Base-by-base conservation (phyloP, 371 early-diverging fungal species). In the Lichtheimia corymbifera region DNA sequence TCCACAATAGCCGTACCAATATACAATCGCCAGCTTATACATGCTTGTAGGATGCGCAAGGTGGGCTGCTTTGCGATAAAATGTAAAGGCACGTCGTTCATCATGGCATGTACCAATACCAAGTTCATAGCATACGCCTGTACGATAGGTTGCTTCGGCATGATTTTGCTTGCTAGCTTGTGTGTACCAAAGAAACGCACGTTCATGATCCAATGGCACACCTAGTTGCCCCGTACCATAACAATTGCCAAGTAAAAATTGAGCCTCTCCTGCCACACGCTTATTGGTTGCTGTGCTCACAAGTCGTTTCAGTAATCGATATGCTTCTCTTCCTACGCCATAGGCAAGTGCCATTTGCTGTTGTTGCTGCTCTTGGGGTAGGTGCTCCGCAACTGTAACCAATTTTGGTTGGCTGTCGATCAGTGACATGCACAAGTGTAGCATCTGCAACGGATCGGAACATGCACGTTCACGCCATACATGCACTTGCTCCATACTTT, bases 91-190 rank as follows among this genome's bases (percentile, higher is more conserved):
- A 15, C 95, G 84, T 11, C 68, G 65, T 13, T 80, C 71, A 66
- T 98, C 96, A n/a, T 89, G 82, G 40, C 88, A 90, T 4, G 93
- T 92, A 25, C 99, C 99, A 3, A 93, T 89, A 12, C 97, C 98
- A 18, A 91, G 68, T 66, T 98, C 99, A 70, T 94, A 92, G 73
- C 97, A 97, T 9, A 97, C 97, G 5, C 92, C 99, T 0, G 93
- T 88, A 52, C 98, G 88, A 71, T 97, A 98, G n/a, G 94, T 93
- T 2, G 97, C 94, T 25, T 91, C 90, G 0, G 95, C 84, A 62
- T 97, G 98, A 68, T 83, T 84, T 58, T 91, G 91, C 67, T 97
- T 97, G 13, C 94, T 88, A 1, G 97, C 97, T 67, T 94, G 93
- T 45, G 91, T 72, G 68, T 97, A 98, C 63, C 93, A 84, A 30